Percentiles rank a stretch among this genome's conserved stretches.
Conservation (phyloP, 2,329 filamentous ascomycete species). For the Aspergillus novoparasiticus region DNA sequence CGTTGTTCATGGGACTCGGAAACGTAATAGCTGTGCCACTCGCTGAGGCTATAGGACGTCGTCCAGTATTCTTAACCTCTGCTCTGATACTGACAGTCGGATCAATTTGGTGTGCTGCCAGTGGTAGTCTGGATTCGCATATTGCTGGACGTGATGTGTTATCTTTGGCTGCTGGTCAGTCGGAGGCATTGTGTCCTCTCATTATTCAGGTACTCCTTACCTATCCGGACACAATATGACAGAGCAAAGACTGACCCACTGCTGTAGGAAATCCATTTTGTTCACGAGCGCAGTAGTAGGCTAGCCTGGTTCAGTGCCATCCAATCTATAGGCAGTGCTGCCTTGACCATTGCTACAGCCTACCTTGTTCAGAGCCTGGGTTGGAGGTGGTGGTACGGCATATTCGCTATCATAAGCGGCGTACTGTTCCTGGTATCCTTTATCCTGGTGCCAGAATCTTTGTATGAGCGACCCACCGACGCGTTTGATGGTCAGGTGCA, state of each 20-base stretch:
- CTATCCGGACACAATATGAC: background rate
- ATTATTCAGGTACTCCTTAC: background rate
- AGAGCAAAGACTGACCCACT: background rate
- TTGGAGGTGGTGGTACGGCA: constrained; percentile 19
- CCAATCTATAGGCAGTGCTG: background rate
- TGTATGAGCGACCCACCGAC: background rate
- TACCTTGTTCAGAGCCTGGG: constrained; percentile 15
- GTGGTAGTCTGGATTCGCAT: background rate
- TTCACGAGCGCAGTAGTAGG: background rate
- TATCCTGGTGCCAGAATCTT: background rate
- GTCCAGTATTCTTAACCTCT: background rate
- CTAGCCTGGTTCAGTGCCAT: background rate
- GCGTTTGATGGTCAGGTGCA: background rate
- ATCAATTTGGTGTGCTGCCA: background rate
- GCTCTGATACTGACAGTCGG: background rate
- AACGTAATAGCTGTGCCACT: background rate
- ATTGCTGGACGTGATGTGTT: background rate
- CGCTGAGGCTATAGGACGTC: background rate
- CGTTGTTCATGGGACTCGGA: background rate
- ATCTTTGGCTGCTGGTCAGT: background rate
- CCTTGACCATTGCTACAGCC: background rate
- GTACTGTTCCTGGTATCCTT: constrained; percentile 1
- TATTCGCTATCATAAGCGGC: constrained; percentile 13
- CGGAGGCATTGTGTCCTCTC: background rate
- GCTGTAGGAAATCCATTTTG: background rate